These are phyloP conservation scores for Imleria badia DNA, from an alignment of 768 basidiomycete genomes.

Conservation along the genomic window DNA sequence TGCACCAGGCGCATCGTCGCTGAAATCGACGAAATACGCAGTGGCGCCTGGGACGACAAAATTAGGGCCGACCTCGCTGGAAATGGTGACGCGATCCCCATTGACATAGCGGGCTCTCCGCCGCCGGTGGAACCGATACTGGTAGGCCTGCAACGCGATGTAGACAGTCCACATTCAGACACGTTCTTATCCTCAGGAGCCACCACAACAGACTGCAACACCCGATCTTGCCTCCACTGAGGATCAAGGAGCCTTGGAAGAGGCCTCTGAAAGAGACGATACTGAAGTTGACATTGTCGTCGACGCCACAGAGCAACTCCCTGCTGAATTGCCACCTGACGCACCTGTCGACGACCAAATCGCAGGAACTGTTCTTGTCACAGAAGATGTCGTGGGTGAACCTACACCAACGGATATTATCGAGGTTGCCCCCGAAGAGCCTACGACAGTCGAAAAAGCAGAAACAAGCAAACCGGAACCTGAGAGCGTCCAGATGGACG, in stretches of 20 bases:
- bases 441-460: background rate
- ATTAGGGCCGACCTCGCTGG: constrained; percentile 38
- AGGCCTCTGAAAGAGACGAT: constrained; percentile 6
- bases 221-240: constrained; percentile 3
- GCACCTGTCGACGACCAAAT: constrained; percentile 6
- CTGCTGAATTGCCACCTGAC: background rate
- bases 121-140: background rate
- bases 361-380: background rate
- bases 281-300: background rate
- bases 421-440: constrained; percentile 11
- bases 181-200: constrained; percentile 6
- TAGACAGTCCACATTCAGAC: background rate
- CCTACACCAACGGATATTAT: constrained; percentile 2
- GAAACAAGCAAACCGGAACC: background rate
- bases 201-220: constrained; percentile 2
- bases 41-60: constrained; percentile 61
- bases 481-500: constrained; percentile 10
- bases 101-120: constrained; percentile 1
- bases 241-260: background rate
- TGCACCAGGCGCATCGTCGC: constrained; percentile 53
- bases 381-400: constrained; percentile 9
- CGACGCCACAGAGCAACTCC: constrained; percentile 1
- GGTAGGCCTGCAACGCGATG: constrained; percentile 8
- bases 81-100: constrained; percentile 5
- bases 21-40: constrained; percentile 77